Percentiles rank a stretch among this genome's conserved stretches.
Evolutionary conservation across 2,329 filamentous ascomycete species (phyloP).

Genomic region (Botrytis tulipae): DNA sequence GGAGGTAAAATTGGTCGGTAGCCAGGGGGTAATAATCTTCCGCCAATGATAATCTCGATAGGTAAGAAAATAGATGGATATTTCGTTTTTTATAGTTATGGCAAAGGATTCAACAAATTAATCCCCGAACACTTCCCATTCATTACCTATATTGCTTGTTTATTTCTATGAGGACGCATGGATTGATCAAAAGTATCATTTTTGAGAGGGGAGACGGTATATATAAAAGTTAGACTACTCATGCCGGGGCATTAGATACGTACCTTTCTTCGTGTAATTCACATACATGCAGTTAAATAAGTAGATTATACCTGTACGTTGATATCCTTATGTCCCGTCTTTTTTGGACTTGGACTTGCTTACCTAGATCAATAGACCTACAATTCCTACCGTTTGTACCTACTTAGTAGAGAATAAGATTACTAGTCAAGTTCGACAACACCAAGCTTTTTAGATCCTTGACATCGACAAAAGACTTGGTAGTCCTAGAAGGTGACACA

Average conservation of each 20-base stretch:
- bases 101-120: background rate
- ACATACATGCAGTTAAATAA: background rate
- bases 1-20: constrained; percentile 16
- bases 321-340: background rate
- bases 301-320: background rate
- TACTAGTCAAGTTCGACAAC: background rate
- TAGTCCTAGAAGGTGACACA: background rate
- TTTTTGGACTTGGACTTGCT: too few species aligned
- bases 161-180: background rate
- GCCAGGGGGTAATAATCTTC: constrained; percentile 20
- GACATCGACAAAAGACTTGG: background rate
- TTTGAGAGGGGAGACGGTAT: background rate
- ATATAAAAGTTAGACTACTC: background rate
- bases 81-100: background rate
- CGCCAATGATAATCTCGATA: constrained; percentile 12
- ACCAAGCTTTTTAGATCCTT: background rate
- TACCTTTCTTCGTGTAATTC: background rate
- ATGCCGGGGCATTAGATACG: background rate
- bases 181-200: background rate
- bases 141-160: background rate
- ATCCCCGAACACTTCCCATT: background rate
- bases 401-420: background rate
- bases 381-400: background rate
- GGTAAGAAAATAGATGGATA: constrained; percentile 4
- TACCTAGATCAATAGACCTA: background rate